These are phyloP conservation scores for Mycena vitilis DNA, from an alignment of 768 basidiomycete genomes.

Conservation along the genomic window DNA sequence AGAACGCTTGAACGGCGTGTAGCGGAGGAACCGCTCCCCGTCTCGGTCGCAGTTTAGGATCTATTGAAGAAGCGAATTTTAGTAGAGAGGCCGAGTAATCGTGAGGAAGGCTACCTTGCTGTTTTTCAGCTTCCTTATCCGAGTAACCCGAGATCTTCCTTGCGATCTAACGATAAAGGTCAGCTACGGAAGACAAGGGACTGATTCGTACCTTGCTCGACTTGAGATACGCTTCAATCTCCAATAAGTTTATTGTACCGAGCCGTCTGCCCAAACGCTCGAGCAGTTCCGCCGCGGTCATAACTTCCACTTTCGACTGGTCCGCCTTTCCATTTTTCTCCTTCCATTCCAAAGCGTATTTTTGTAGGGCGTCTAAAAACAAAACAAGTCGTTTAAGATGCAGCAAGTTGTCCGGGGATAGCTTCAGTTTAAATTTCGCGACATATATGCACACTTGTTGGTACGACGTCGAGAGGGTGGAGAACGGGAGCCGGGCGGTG, in stretches of 20 bases:
- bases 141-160: conserved; percentile 89
- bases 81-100: neutral
- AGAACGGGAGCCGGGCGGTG: conserved; percentile 70
- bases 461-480: conserved; percentile 69
- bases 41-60: conserved; percentile 38
- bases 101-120: conserved; percentile 45
- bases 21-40: conserved; percentile 76
- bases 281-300: conserved; percentile 76
- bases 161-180: conserved; percentile 59
- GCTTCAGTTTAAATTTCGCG: conserved; percentile 78
- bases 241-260: conserved; percentile 84
- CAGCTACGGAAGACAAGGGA: neutral
- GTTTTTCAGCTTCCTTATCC: conserved; percentile 65
- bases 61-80: conserved; percentile 24
- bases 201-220: conserved; percentile 75
- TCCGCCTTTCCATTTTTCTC: conserved; percentile 42
- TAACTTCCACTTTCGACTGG: conserved; percentile 59
- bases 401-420: conserved; percentile 78
- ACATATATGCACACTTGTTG: conserved; percentile 85
- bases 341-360: conserved; percentile 69
- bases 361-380: conserved; percentile 77
- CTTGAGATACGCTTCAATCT: conserved; percentile 84
- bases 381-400: conserved; percentile 84
- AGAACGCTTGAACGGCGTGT: conserved; percentile 82
- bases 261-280: conserved; percentile 73